These are phyloP conservation scores for Exserohilum rostratum DNA, from an alignment of 2,329 filamentous ascomycete species.

Conservation along the genomic window DNA sequence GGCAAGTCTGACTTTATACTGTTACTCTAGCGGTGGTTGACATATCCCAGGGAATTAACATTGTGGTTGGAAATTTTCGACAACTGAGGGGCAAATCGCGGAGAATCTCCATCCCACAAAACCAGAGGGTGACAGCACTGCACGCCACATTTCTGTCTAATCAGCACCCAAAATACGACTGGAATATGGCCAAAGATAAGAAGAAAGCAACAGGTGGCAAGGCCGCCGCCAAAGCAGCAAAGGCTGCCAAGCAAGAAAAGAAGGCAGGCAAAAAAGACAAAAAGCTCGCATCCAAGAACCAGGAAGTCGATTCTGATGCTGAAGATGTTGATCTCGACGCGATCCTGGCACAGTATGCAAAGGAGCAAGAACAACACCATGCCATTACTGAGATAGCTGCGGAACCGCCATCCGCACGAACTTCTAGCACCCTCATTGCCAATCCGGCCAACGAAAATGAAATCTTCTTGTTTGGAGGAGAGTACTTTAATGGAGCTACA, in stretches of 20 bases:
- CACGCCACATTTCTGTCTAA: not conserved
- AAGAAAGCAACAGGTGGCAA: constrained; percentile 54
- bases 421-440: constrained; percentile 81
- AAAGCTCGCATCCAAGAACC: constrained; percentile 73
- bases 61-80: constrained; percentile 22
- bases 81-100: constrained; percentile 25
- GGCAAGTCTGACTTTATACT: not conserved
- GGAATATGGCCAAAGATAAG: constrained; percentile 60
- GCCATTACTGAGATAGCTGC: constrained; percentile 85
- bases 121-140: not conserved
- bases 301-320: constrained; percentile 82
- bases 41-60: not conserved
- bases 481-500: constrained; percentile 91
- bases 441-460: constrained; percentile 87
- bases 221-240: constrained; percentile 60
- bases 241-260: constrained; percentile 78
- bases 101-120: constrained; percentile 1
- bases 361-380: constrained; percentile 88
- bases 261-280: constrained; percentile 79
- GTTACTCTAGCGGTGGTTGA: not conserved
- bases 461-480: constrained; percentile 89
- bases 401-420: constrained; percentile 75
- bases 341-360: constrained; percentile 90
- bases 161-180: not conserved
- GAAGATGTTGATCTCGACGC: constrained; percentile 93